These are phyloP conservation scores for Leccinum incarnatum DNA, from an alignment of 768 basidiomycete genomes.

Conservation along the genomic window DNA sequence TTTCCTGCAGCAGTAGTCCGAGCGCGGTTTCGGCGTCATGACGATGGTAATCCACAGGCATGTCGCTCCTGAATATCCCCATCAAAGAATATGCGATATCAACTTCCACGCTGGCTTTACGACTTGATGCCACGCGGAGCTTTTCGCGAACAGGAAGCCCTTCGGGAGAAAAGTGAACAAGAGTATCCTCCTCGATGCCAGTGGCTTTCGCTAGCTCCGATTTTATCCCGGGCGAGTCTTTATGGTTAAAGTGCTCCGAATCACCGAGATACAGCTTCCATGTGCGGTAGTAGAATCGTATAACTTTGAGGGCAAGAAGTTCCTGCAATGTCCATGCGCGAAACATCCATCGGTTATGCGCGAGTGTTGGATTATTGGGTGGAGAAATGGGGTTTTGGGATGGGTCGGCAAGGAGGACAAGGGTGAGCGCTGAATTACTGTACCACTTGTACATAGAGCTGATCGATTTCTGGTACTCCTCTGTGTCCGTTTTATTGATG, in stretches of 20 bases:
- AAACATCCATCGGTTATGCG: slow-evolving; percentile 14
- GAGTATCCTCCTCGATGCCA: background rate
- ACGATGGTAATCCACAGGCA: background rate
- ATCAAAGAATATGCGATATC: slow-evolving; percentile 16
- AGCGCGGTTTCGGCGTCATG: slow-evolving; percentile 8
- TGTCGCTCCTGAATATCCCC: slow-evolving; percentile 15
- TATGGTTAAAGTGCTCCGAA: slow-evolving; percentile 3
- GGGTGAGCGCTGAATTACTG: slow-evolving; percentile 6
- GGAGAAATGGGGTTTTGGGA: background rate
- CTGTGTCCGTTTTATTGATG: background rate
- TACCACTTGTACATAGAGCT: too few relatives aligned
- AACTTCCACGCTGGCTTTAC: slow-evolving; percentile 1
- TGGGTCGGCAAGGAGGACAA: slow-evolving; percentile 10
- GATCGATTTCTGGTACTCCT: background rate
- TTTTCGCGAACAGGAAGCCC: slow-evolving; percentile 5
- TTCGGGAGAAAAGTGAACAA: slow-evolving; percentile 2
- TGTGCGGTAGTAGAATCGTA: slow-evolving; percentile 9
- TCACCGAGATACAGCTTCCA: slow-evolving; percentile 9
- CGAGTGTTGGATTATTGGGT: background rate
- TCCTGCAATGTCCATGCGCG: slow-evolving; percentile 17
- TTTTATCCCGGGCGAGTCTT: background rate
- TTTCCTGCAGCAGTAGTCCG: slow-evolving; percentile 13
- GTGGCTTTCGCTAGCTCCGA: background rate
- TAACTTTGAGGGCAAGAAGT: slow-evolving; percentile 8
- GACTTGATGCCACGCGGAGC: slow-evolving; percentile 12